phyloP scores from a whole-genome alignment of 371 early-diverging fungal species.

The Actinomortierella wolfii region DNA sequence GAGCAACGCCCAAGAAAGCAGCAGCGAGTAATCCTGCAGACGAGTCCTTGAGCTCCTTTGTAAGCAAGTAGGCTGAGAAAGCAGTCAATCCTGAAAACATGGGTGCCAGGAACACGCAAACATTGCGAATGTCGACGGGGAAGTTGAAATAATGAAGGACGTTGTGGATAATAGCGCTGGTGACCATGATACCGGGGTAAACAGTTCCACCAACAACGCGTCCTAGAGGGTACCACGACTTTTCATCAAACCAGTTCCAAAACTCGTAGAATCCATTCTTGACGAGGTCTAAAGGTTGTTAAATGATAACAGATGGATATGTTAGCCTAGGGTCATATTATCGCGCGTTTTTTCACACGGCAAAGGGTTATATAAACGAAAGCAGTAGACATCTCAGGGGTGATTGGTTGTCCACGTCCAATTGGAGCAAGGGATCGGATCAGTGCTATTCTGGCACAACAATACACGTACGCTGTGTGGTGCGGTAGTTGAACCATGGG shows the following conservation, averaged over 20 bases:
- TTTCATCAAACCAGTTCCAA: conserved; percentile 99
- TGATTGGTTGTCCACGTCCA: too few relatives aligned
- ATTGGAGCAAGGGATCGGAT: too few relatives aligned
- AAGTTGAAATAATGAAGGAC: conserved; percentile 87
- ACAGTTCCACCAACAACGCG: conserved; percentile 98
- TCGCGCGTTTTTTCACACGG: too few relatives aligned
- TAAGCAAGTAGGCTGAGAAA: conserved; percentile 90
- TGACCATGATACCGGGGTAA: conserved; percentile 98
- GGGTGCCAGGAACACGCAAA: conserved; percentile 97
- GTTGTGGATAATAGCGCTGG: conserved; percentile 95
- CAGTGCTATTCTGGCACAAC: too few relatives aligned
- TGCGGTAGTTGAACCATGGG: conserved; percentile 99
- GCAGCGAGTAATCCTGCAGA: conserved; percentile 96
- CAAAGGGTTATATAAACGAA: too few relatives aligned
- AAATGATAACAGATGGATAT: too few relatives aligned
- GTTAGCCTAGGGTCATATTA: too few relatives aligned
- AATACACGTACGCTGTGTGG: conserved; percentile 77
- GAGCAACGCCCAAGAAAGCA: conserved; percentile 96
- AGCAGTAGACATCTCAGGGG: too few relatives aligned
- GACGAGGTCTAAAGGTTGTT: conserved; percentile 65
- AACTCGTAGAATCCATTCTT: conserved; percentile 96
- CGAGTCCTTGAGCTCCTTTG: conserved; percentile 86
- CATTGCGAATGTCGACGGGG: conserved; percentile 96
- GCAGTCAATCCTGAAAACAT: conserved; percentile 95
- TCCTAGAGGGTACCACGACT: conserved; percentile 98